These are phyloP conservation scores for Astragalus membranaceus DNA, from an alignment of 306 rosid species.

Conservation along the genomic window DNA sequence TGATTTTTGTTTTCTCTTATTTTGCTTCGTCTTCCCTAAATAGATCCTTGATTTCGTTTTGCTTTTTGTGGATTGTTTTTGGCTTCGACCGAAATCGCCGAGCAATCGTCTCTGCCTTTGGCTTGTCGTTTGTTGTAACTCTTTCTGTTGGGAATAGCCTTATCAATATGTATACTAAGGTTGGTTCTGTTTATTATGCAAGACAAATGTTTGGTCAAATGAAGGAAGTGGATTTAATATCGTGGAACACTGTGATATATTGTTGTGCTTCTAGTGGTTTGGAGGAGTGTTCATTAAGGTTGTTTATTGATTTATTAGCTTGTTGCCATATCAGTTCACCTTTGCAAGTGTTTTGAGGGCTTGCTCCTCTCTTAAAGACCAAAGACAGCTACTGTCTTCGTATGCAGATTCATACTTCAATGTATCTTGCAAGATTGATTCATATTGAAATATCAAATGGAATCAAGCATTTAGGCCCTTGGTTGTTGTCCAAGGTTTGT, in stretches of 20 bases:
- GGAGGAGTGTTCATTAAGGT: constrained; percentile 41
- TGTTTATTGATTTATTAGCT: constrained; percentile 46
- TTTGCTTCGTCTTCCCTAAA: too few relatives aligned
- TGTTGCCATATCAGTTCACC: constrained; percentile 61
- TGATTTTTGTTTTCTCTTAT: too few relatives aligned
- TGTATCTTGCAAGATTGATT: too few relatives aligned
- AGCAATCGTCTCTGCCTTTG: too few relatives aligned
- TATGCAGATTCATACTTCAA: constrained; percentile 57
- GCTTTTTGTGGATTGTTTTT: too few relatives aligned
- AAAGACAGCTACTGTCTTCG: constrained; percentile 37
- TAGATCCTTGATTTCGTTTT: too few relatives aligned
- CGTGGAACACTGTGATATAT: constrained; percentile 79
- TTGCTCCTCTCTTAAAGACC: constrained; percentile 57
- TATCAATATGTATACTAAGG: constrained; percentile 54
- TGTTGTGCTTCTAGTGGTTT: constrained; percentile 44
- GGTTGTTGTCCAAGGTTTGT: too few relatives aligned
- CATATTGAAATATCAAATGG: too few relatives aligned
- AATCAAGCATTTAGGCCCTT: too few relatives aligned
- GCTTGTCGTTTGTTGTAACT: constrained; percentile 42
- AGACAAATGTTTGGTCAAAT: constrained; percentile 40
- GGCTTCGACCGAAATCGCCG: too few relatives aligned
- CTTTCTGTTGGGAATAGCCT: constrained; percentile 57
- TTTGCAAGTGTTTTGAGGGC: constrained; percentile 67
- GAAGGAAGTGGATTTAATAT: constrained; percentile 57
- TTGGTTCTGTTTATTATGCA: constrained; percentile 35